These are phyloP conservation scores for Volvariella volvacea DNA, from an alignment of 1,284 basidiomycete species.

Conservation along the genomic window DNA sequence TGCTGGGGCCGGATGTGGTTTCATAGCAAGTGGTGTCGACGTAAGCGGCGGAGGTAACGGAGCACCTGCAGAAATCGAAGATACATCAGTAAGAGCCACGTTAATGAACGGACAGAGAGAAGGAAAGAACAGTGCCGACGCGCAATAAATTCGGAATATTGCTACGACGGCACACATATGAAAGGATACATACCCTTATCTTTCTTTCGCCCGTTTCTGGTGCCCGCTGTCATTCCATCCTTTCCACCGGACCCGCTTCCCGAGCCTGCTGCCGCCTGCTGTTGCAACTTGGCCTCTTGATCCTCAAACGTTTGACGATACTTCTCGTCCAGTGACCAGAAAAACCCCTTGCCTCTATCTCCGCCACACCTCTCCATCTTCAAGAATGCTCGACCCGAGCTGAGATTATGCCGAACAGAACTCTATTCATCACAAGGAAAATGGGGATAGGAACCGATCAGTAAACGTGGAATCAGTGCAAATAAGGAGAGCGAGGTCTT, in stretches of 20 bases:
- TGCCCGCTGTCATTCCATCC: constrained; percentile 15
- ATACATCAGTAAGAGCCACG: no score
- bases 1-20: constrained; percentile 17
- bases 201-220: constrained; percentile 39
- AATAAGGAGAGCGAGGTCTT: constrained; percentile 6
- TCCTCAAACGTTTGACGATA: constrained; percentile 61
- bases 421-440: constrained; percentile 43
- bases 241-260: constrained; percentile 23
- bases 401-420: constrained; percentile 88
- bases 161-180: background rate
- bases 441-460: background rate
- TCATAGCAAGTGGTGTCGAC: constrained; percentile 47
- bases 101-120: no score
- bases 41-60: constrained; percentile 63
- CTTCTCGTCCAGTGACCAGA: constrained; percentile 82
- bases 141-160: background rate
- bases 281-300: constrained; percentile 52
- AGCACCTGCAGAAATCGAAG: constrained; percentile 22
- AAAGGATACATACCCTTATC: constrained; percentile 32
- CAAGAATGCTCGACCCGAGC: constrained; percentile 81
- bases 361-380: constrained; percentile 81
- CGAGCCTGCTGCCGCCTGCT: constrained; percentile 24
- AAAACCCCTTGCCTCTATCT: constrained; percentile 83
- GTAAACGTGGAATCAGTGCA: background rate
- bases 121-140: no score